Percentiles rank a stretch among this genome's conserved stretches.
phyloP scores from a whole-genome alignment of 495 filamentous ascomycete species.

The Hapsidospora chrysogenum region DNA sequence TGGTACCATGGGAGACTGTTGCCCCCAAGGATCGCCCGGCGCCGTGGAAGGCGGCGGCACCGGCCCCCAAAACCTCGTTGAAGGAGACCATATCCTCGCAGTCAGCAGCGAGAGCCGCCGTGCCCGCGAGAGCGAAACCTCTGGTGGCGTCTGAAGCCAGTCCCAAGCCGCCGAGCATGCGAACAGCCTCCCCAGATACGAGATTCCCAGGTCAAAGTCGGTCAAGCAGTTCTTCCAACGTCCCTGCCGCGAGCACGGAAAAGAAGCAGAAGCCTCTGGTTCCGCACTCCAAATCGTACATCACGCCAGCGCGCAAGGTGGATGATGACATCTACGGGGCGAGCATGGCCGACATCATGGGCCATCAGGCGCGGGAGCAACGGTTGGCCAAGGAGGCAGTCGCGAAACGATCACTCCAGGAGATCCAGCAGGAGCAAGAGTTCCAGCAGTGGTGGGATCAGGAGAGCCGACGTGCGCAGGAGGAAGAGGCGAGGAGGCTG shows the following conservation, averaged over 20 bases:
- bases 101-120: slow-evolving; percentile 25
- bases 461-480: slow-evolving; percentile 54
- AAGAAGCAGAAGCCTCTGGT: slow-evolving; percentile 10
- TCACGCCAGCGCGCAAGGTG: slow-evolving; percentile 22
- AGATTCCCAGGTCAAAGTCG: slow-evolving; percentile 31
- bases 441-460: slow-evolving; percentile 98
- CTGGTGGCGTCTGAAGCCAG: slow-evolving; percentile 16
- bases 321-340: slow-evolving; percentile 47
- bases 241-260: slow-evolving; percentile 2
- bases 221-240: slow-evolving; percentile 1
- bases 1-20: slow-evolving; percentile 14
- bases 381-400: slow-evolving; percentile 65
- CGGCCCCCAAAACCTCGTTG: slow-evolving; percentile 13
- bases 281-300: slow-evolving; percentile 34
- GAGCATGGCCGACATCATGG: slow-evolving; percentile 76
- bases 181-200: slow-evolving; percentile 38
- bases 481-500: slow-evolving; percentile 38
- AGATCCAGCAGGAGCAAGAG: slow-evolving; percentile 91
- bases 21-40: slow-evolving; percentile 27
- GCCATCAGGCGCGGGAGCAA: slow-evolving; percentile 73
- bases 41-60: slow-evolving; percentile 53
- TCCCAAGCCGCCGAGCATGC: slow-evolving; percentile 10
- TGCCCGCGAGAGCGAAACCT: slow-evolving; percentile 22
- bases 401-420: slow-evolving; percentile 70
- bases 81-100: slow-evolving; percentile 12